These are phyloP conservation scores for Exsudoporus frostii DNA, from an alignment of 768 basidiomycete species.

Conservation along the genomic window DNA sequence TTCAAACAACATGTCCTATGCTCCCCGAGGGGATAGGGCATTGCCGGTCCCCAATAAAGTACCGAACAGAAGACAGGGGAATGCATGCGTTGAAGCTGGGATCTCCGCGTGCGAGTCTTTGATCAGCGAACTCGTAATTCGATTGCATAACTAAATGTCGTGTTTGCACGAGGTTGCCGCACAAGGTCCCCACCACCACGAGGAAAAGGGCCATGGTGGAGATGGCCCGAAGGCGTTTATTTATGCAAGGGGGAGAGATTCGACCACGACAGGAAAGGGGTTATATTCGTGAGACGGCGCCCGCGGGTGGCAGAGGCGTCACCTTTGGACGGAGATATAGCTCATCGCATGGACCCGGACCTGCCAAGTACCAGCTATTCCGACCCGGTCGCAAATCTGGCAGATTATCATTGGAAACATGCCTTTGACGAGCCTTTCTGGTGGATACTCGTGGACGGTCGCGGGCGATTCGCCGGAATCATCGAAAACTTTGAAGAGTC, in stretches of 20 bases:
- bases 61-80: not conserved
- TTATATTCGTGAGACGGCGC: not conserved
- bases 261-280: not conserved
- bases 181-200: too few relatives aligned
- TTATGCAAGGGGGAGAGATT: not conserved
- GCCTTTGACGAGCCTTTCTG: not conserved
- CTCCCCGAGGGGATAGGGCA: too few relatives aligned
- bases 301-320: too few relatives aligned
- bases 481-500: too few relatives aligned
- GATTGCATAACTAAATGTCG: not conserved
- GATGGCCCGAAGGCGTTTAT: not conserved
- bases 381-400: not conserved
- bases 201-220: not conserved
- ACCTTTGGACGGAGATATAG: too few relatives aligned
- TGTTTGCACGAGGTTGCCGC: not conserved
- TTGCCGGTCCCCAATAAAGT: too few relatives aligned
- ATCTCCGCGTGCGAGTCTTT: not conserved
- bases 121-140: not conserved
- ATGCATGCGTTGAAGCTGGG: not conserved
- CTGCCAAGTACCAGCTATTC: too few relatives aligned
- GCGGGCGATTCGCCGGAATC: not conserved
- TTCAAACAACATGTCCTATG: too few relatives aligned
- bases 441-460: too few relatives aligned
- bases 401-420: not conserved
- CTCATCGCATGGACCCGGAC: too few relatives aligned